Conservation (phyloP, 2,329 filamentous ascomycete species). For the Diaporthe vexans region DNA sequence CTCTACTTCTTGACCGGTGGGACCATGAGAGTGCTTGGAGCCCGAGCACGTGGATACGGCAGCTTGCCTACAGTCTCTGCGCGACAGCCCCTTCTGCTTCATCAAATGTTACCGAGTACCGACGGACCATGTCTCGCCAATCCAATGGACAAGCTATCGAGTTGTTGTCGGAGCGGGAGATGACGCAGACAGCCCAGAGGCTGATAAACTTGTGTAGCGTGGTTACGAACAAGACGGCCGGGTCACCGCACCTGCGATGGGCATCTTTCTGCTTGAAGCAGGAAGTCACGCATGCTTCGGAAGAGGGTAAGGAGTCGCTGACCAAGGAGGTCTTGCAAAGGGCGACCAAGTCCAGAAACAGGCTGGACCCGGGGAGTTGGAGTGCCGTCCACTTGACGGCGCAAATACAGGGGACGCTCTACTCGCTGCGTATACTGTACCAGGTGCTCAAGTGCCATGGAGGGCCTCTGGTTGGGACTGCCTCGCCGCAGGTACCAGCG, state of each 20-base stretch:
- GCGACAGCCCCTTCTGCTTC: neutral
- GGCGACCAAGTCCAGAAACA: constrained; percentile 47
- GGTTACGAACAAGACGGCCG: neutral
- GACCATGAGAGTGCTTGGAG: constrained; percentile 56
- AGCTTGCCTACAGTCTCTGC: constrained; percentile 54
- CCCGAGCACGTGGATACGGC: constrained; percentile 52
- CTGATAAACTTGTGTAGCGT: constrained; percentile 42
- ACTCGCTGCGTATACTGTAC: constrained; percentile 70
- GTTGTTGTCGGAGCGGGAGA: constrained; percentile 45
- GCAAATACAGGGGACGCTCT: constrained; percentile 71
- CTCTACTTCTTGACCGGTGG: constrained; percentile 57
- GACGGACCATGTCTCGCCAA: constrained; percentile 50
- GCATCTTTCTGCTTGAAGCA: constrained; percentile 53
- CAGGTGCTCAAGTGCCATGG: constrained; percentile 58
- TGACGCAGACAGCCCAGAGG: constrained; percentile 44
- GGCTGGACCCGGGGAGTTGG: constrained; percentile 62
- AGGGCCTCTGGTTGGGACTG: constrained; percentile 1
- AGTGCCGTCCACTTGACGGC: constrained; percentile 72
- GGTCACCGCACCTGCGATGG: constrained; percentile 48
- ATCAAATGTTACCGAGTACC: constrained; percentile 54
- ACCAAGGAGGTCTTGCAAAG: constrained; percentile 49
- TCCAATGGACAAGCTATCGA: constrained; percentile 51
- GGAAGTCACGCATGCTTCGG: constrained; percentile 52
- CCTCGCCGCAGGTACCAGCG: constrained; percentile 1
- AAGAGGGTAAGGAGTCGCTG: constrained; percentile 50